These are phyloP conservation scores for Dactylellina drechsleri DNA, from an alignment of 2,329 filamentous ascomycete genomes.

Conservation along the genomic window DNA sequence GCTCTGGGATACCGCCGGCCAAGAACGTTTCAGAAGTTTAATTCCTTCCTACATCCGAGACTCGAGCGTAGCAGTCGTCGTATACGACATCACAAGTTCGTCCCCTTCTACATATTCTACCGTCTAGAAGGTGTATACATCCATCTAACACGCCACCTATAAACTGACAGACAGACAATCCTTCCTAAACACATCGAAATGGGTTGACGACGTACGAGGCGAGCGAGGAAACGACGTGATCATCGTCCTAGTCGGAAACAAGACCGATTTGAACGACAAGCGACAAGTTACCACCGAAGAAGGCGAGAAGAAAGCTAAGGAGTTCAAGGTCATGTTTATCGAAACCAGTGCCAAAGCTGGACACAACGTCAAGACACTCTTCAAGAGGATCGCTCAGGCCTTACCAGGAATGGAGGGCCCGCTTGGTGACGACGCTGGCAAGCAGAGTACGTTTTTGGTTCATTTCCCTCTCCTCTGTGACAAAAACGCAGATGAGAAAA, in stretches of 20 bases:
- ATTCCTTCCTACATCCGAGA: conserved; percentile 99
- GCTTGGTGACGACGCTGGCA: conserved; percentile 72
- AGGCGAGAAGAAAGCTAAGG: conserved; percentile 97
- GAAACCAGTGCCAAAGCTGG: conserved; percentile 98
- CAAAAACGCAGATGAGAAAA: conserved; percentile 13
- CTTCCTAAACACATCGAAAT: conserved; percentile 98
- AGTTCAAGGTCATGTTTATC: conserved; percentile 98
- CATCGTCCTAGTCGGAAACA: conserved; percentile 97
- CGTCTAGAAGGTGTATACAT: background rate
- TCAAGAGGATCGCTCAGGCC: conserved; percentile 97
- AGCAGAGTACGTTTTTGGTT: conserved; percentile 69
- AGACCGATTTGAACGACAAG: conserved; percentile 98
- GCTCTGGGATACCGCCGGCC: conserved; percentile 97
- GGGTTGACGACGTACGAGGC: conserved; percentile 97
- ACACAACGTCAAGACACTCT: conserved; percentile 96
- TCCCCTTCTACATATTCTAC: conserved; percentile 16
- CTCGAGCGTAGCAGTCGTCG: conserved; percentile 95
- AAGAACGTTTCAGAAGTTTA: conserved; percentile 94
- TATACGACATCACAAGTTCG: conserved; percentile 95
- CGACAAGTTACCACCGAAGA: conserved; percentile 95
- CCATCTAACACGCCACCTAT: conserved; percentile 13
- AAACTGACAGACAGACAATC: conserved; percentile 78
- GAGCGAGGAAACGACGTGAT: conserved; percentile 99
- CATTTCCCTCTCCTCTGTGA: background rate
- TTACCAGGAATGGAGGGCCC: conserved; percentile 97